Evolutionary conservation across 371 early-diverging fungal species (phyloP), one percentile per base, ranked within the genome.

Genomic region (Circinella umbellata): DNA sequence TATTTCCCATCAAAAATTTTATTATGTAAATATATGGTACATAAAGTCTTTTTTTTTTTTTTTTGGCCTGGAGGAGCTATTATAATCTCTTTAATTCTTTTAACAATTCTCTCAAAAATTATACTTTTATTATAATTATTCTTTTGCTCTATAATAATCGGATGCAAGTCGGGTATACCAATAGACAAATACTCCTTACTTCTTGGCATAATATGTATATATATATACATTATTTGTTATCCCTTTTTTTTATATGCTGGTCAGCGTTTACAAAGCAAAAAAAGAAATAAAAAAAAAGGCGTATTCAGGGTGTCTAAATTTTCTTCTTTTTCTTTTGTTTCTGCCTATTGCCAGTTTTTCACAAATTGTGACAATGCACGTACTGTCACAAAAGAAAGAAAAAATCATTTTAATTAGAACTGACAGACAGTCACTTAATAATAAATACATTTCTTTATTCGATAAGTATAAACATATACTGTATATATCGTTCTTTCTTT

Each of bases 391-490:
- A 27, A 27, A 27, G 27, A 27, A 27, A 27, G 27, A 27, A 27
- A 27, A 2, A 27, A 27, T 27, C n/a, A 63, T 63, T 63, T 63
- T 47, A 47, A 63, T 46, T 35, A 63, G 47, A 27, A 63, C 63
- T 63, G 63, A 63, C 63, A 63, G 63, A 20, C 34, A 57, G 57
- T 34, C 57, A 57, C 34, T 4, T 15, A 47, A 54, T 8, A 10
- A 15, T n/a, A n/a, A 8, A n/a, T 8, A 54, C 54, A 20, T 54
- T 15, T 54, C 17, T 17, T 14, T 17, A 17, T n/a, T n/a, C 17
- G 54, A 11, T 18, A 54, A 10, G 54, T 27, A 27, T 27, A n/a
- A n/a, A n/a, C n/a, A n/a, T n/a, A n/a, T n/a, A n/a, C n/a, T n/a
- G n/a, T n/a, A 27, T 27, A 27, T 2, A 27, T 27, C 4, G 10